phyloP scores from a whole-genome alignment of 139 green algal species.

The Pleodorina starrii region DNA sequence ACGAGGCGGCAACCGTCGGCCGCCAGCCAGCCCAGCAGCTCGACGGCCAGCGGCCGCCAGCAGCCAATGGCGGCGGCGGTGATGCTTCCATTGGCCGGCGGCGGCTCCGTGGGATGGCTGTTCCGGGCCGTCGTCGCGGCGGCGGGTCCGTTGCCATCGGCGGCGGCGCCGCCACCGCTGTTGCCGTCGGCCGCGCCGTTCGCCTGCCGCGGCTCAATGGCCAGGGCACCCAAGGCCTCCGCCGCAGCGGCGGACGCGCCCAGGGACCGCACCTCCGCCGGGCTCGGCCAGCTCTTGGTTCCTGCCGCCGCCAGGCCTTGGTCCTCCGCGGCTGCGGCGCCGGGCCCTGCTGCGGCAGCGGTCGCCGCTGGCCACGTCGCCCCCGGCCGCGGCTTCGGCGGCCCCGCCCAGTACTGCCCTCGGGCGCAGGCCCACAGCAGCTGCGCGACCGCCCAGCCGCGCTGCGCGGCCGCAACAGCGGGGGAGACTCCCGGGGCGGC shows the following conservation, averaged over 20 bases:
- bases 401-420: conserved; percentile 1
- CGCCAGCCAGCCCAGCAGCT: background rate
- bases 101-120: too few species aligned
- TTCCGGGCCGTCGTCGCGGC: background rate
- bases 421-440: conserved; percentile 11
- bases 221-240: background rate
- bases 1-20: conserved; percentile 10
- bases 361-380: background rate
- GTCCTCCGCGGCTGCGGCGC: background rate
- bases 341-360: background rate
- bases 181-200: background rate
- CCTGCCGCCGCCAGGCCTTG: background rate
- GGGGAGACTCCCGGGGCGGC: background rate
- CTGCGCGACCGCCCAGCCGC: conserved; percentile 16
- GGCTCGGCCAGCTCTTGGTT: background rate
- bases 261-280: background rate
- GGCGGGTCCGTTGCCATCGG: too few species aligned
- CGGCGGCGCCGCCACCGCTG: background rate
- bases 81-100: too few species aligned
- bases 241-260: background rate
- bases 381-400: background rate
- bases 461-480: background rate
- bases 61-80: background rate
- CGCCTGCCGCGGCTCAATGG: background rate
- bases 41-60: background rate